phyloP scores from a whole-genome alignment of 352 stramenopile species.

The Sclerospora graminicola region DNA sequence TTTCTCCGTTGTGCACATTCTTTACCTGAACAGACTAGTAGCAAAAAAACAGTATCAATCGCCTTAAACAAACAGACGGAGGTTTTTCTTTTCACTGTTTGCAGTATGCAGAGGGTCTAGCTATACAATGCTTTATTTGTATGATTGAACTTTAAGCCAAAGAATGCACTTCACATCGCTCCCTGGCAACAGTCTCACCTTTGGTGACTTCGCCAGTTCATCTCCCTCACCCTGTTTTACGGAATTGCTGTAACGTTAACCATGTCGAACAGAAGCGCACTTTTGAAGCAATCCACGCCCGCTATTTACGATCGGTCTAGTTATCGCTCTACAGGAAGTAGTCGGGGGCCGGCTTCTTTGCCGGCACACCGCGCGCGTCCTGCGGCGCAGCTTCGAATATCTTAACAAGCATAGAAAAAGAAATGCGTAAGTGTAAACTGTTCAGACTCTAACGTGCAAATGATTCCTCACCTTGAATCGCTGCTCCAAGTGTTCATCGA shows the following conservation, averaged over 20 bases:
- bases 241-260: too few species aligned
- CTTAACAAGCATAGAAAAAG: slow-evolving; percentile 18
- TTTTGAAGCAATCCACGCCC: slow-evolving; percentile 26
- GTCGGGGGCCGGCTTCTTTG: slow-evolving; percentile 97
- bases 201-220: too few species aligned
- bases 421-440: background rate
- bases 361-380: slow-evolving; percentile 92
- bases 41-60: too few species aligned
- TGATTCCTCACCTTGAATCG: slow-evolving; percentile 61
- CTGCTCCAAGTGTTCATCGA: slow-evolving; percentile 95
- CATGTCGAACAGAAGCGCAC: background rate
- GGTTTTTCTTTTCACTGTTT: slow-evolving; percentile 11
- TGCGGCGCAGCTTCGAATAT: slow-evolving; percentile 98
- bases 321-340: slow-evolving; percentile 94
- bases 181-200: too few species aligned
- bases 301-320: slow-evolving; percentile 16
- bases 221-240: too few species aligned
- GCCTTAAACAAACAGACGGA: too few species aligned
- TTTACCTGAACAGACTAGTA: too few species aligned
- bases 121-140: slow-evolving; percentile 5
- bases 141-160: slow-evolving; percentile 4
- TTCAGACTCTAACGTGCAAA: background rate
- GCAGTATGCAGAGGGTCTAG: slow-evolving; percentile 1
- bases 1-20: too few species aligned
- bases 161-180: too few species aligned